These are phyloP conservation scores for Striga hermonthica DNA, from an alignment of 305 asterid species.

Conservation along the genomic window DNA sequence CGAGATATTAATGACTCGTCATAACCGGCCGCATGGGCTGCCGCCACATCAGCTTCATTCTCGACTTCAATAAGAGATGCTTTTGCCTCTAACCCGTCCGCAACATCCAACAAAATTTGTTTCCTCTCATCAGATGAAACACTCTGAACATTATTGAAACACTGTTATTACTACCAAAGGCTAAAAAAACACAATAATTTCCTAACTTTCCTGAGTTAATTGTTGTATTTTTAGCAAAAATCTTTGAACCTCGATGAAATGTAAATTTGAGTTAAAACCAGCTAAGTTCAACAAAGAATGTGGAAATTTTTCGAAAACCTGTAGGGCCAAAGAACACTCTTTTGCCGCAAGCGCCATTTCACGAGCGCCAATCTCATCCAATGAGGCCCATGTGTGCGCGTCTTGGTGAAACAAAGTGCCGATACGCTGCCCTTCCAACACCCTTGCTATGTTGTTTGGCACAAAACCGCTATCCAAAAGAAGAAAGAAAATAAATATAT, in stretches of 20 bases:
- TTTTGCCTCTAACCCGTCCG: slow-evolving; percentile 51
- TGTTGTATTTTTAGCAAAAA: too few species aligned
- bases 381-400: slow-evolving; percentile 47
- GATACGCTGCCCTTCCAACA: slow-evolving; percentile 47
- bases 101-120: slow-evolving; percentile 48
- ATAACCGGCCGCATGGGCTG: slow-evolving; percentile 47
- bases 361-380: slow-evolving; percentile 45
- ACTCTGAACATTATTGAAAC: slow-evolving; percentile 29
- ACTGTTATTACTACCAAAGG: background rate
- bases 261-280: background rate
- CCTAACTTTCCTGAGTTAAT: background rate
- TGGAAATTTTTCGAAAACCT: slow-evolving; percentile 35
- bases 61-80: slow-evolving; percentile 40
- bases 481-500: slow-evolving; percentile 18
- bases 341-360: slow-evolving; percentile 70
- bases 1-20: slow-evolving; percentile 61
- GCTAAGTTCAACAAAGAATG: background rate
- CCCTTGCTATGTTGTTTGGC: slow-evolving; percentile 47
- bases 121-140: slow-evolving; percentile 55
- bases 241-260: too few species aligned
- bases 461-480: slow-evolving; percentile 53
- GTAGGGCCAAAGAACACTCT: slow-evolving; percentile 51
- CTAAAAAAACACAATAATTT: background rate
- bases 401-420: slow-evolving; percentile 68
- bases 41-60: slow-evolving; percentile 51